A percentile compares a stretch with the other conserved stretches of the same genome.
Conservation (phyloP, 2,329 filamentous ascomycete species). For the Stromatinia cepivora region DNA sequence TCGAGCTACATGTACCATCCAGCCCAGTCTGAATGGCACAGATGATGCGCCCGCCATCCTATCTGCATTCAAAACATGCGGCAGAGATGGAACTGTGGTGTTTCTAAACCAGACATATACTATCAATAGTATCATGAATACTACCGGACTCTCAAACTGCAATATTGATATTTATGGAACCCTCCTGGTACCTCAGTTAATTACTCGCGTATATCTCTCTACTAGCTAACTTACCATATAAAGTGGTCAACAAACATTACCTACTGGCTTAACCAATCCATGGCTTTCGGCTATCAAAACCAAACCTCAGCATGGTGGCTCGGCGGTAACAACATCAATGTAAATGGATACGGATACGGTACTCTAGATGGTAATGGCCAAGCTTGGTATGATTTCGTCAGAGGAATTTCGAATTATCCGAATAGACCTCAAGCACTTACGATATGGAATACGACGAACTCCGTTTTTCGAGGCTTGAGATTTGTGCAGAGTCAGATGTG, state of each 20-base stretch:
- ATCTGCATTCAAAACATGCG: constrained; percentile 46
- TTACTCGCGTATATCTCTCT: constrained; percentile 44
- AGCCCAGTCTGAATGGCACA: constrained; percentile 8
- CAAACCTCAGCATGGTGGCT: constrained; percentile 57
- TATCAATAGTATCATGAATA: constrained; percentile 49
- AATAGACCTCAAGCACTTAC: constrained; percentile 55
- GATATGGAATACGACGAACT: constrained; percentile 49
- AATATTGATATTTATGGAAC: constrained; percentile 54
- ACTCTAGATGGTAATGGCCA: constrained; percentile 61
- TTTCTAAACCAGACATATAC: constrained; percentile 49
- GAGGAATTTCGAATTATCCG: constrained; percentile 48
- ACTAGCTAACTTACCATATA: background rate
- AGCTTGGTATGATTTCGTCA: constrained; percentile 57
- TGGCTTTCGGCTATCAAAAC: constrained; percentile 53
- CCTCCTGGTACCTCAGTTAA: constrained; percentile 40
- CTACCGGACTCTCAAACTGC: constrained; percentile 45
- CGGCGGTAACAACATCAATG: constrained; percentile 52
- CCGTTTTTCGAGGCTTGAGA: constrained; percentile 48
- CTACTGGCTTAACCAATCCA: constrained; percentile 20
- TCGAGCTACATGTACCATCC: constrained; percentile 10
- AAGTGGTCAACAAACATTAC: constrained; percentile 23
- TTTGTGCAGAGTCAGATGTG: constrained; percentile 63
- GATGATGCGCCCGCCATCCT: constrained; percentile 44
- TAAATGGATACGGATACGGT: constrained; percentile 53
- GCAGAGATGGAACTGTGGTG: constrained; percentile 44